phyloP scores from a whole-genome alignment of 1,284 basidiomycete species.

The Inonotus obliquus region DNA sequence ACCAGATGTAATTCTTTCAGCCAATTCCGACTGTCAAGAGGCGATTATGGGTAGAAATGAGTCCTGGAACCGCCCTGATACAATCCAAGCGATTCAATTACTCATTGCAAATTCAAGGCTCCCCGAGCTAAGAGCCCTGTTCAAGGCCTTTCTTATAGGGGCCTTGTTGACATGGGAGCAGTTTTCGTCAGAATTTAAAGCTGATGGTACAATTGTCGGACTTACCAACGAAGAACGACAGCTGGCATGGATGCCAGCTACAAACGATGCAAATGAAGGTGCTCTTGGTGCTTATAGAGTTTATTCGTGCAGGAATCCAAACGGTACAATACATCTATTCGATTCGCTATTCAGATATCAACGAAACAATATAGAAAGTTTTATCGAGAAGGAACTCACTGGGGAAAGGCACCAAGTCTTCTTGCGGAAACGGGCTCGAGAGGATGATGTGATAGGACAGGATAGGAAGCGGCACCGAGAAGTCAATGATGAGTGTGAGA shows the following conservation, averaged over 20 bases:
- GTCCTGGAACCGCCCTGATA: not conserved
- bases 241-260: constrained; percentile 8
- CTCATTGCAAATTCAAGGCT: not conserved
- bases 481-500: too few species aligned
- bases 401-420: not conserved
- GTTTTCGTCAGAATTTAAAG: not conserved
- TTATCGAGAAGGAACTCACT: not conserved
- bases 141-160: not conserved
- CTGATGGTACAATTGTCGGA: not conserved
- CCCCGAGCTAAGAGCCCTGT: not conserved
- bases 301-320: not conserved
- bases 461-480: too few species aligned
- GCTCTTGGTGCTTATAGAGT: not conserved
- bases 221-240: not conserved
- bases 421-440: too few species aligned
- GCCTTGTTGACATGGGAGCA: not conserved
- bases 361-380: not conserved
- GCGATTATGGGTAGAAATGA: constrained; percentile 13
- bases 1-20: constrained; percentile 22
- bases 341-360: not conserved
- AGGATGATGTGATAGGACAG: too few species aligned
- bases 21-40: not conserved
- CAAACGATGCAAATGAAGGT: constrained; percentile 11
- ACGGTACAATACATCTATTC: not conserved
- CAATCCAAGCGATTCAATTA: not conserved